Percentiles rank a stretch among this genome's conserved stretches.
phyloP scores from a whole-genome alignment of 257 asterid species.

The Handroanthus guayacan region DNA sequence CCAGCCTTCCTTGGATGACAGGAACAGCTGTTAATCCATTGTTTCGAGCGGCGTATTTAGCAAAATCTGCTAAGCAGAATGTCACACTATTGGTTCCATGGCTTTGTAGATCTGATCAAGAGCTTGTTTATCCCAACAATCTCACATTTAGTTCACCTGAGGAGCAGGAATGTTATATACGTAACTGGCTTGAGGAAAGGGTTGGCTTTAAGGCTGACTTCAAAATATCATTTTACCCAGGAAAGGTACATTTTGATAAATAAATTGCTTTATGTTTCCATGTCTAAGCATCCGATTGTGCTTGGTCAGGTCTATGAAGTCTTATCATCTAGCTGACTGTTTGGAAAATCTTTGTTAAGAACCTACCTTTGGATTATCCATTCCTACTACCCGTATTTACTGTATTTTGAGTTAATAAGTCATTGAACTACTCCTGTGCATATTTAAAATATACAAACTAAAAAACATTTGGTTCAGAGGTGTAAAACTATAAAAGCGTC shows the following conservation, averaged over 20 bases:
- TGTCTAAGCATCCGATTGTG: neutral
- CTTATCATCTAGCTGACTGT: neutral
- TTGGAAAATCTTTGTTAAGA: constrained; percentile 11
- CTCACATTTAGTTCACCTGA: constrained; percentile 89
- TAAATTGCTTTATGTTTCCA: neutral
- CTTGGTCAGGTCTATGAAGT: constrained; percentile 6
- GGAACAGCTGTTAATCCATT: constrained; percentile 99
- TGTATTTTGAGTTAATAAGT: constrained; percentile 2
- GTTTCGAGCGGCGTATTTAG: constrained; percentile 96
- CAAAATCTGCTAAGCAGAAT: constrained; percentile 81
- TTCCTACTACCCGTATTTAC: neutral
- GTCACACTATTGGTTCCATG: constrained; percentile 98
- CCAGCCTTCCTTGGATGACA: constrained; percentile 99
- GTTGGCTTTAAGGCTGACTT: constrained; percentile 90
- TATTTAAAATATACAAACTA: neutral
- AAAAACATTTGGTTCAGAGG: neutral
- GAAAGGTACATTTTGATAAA: constrained; percentile 65
- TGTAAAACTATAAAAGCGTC: neutral
- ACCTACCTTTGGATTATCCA: constrained; percentile 25
- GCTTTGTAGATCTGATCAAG: constrained; percentile 97
- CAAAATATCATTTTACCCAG: constrained; percentile 97
- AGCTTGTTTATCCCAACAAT: constrained; percentile 89
- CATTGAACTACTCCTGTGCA: constrained; percentile 1
- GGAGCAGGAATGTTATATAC: constrained; percentile 90
- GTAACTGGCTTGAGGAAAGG: constrained; percentile 96